These are phyloP conservation scores for Chytridium lagenaria DNA, from an alignment of 371 early-diverging fungal genomes.

Conservation along the genomic window DNA sequence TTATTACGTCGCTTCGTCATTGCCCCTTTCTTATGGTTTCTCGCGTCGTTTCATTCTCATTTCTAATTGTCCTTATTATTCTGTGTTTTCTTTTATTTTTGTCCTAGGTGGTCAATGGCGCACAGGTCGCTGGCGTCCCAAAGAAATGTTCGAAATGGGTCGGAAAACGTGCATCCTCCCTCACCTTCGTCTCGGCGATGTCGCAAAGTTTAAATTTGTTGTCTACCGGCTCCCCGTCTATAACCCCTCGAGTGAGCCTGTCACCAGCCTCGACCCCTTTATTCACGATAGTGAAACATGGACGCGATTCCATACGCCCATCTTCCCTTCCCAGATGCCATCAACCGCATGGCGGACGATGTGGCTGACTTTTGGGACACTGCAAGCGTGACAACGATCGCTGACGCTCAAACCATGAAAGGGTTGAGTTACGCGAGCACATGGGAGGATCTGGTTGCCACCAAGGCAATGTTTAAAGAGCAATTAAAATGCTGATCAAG, in stretches of 20 bases:
- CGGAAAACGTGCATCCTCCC: conserved; percentile 53
- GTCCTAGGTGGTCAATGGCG: conserved; percentile 49
- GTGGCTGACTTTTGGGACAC: conserved; percentile 4
- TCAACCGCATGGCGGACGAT: conserved; percentile 10
- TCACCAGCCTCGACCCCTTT: background rate
- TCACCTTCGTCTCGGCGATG: conserved; percentile 51
- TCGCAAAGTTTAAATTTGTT: conserved; percentile 9
- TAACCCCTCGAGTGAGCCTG: background rate
- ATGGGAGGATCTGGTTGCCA: background rate
- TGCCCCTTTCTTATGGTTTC: too few species aligned
- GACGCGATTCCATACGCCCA: conserved; percentile 3
- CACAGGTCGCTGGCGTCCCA: conserved; percentile 55
- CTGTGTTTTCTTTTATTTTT: background rate
- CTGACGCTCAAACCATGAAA: conserved; percentile 12
- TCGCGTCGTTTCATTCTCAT: too few species aligned
- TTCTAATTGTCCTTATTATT: too few species aligned
- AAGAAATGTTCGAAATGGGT: conserved; percentile 47
- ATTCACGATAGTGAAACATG: background rate
- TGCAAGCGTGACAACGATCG: conserved; percentile 4
- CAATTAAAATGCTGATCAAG: background rate
- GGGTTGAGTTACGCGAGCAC: conserved; percentile 6
- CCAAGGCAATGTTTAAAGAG: background rate
- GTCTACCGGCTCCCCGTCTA: conserved; percentile 20
- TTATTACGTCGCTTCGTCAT: too few species aligned
- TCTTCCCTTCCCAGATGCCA: background rate